Evolutionary conservation across 1,284 basidiomycete genomes (phyloP), one percentile per base, ranked within the genome.

Genomic region (Austropuccinia psidii): DNA sequence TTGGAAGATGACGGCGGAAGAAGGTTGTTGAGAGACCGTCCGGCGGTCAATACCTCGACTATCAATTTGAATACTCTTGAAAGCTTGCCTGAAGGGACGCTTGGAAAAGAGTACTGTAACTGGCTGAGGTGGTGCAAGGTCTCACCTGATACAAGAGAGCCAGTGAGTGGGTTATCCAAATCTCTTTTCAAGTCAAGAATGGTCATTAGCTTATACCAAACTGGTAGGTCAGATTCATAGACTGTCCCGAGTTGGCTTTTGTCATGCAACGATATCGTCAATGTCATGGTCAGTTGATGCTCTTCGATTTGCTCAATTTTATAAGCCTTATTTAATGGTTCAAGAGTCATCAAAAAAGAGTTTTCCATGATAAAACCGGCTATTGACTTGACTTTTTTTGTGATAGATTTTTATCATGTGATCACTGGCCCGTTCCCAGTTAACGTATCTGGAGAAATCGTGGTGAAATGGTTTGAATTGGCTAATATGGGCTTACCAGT

Each of bases 231-330:
- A 90, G 89, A 77, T 98, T 97, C 80, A 90, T 98, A 77, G 86
- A 91, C 78, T 92, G 95, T 77, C 90, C 92, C 0, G 91, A 93
- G 78, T 85, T 95, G 13, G 93, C 93, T 33, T 96, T n/a, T 81
- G 91, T 98, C 72, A 93, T 99, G 89, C 92, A 96, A 78, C 89
- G 96, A 52, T 98, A 98, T 81, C 89, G 96, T 45, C 94, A 99
- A 83, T 95, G 90, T 77, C 95, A 98, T 82, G 68, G 68, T 61
- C 8, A 69, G 67, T 41, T 24, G 5, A 47, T 17, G 19, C 1
- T 19, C 6, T 66, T 29, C 17, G 9, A 27, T 19, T 33, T 24
- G n/a, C 35, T n/a, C 17, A 45, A 47, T 17, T 4, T 41, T 29
- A 0, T 21, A 27, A 17, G 8, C 35, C 27, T 5, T 15, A 29